phyloP scores from a whole-genome alignment of 176 grass and related monocot genomes.

The Dendrocalamus sinicus region DNA sequence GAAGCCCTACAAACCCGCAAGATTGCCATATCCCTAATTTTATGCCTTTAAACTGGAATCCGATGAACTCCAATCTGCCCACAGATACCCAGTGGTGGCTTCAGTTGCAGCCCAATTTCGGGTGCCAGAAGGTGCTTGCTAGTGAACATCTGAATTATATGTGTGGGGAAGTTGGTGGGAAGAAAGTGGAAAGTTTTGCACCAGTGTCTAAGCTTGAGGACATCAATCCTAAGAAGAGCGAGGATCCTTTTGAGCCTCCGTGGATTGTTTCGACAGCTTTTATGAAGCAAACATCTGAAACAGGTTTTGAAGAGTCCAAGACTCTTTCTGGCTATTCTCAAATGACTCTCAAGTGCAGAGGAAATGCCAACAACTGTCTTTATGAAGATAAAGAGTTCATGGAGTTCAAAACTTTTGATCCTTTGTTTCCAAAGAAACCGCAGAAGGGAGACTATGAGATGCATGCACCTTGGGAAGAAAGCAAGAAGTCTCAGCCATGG shows the following conservation, averaged over 20 bases:
- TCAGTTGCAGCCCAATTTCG: constrained; percentile 80
- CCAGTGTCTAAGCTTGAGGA: constrained; percentile 45
- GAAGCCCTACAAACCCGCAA: constrained; percentile 30
- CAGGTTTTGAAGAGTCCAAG: constrained; percentile 38
- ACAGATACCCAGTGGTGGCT: constrained; percentile 81
- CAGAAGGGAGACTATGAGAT: constrained; percentile 50
- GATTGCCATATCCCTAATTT: constrained; percentile 55
- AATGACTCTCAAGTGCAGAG: constrained; percentile 48
- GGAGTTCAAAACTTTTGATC: constrained; percentile 58
- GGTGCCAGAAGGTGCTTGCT: constrained; percentile 56
- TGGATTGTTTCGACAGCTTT: constrained; percentile 55
- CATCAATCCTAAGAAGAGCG: constrained; percentile 28
- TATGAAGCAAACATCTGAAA: constrained; percentile 58
- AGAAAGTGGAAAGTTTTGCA: constrained; percentile 36
- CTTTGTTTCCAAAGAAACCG: constrained; percentile 42
- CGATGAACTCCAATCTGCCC: constrained; percentile 56
- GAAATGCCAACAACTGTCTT: constrained; percentile 39
- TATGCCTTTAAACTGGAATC: constrained; percentile 74
- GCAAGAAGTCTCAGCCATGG: constrained; percentile 68
- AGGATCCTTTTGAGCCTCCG: constrained; percentile 44
- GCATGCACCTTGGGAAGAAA: constrained; percentile 53
- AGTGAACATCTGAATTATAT: constrained; percentile 53
- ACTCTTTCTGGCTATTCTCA: constrained; percentile 23
- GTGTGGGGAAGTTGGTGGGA: constrained; percentile 22
- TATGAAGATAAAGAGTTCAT: constrained; percentile 53